Evolutionary conservation across 495 filamentous ascomycete genomes (phyloP).

Genomic region (Pyrenopolyporus hunteri): DNA sequence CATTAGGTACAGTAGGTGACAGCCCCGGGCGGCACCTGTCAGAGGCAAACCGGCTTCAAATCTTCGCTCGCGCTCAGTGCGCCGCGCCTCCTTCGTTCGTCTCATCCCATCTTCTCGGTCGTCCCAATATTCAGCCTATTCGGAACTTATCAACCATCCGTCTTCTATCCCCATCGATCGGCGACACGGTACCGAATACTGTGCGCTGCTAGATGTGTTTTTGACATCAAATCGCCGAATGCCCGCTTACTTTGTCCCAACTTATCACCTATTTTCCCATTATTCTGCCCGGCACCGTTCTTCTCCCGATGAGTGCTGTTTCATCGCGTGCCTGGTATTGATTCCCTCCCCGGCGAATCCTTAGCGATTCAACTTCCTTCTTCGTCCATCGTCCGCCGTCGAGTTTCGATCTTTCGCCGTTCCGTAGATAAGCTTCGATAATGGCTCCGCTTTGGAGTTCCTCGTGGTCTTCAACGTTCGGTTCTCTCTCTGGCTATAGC

Average conservation of each 20-base stretch:
- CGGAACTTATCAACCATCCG: no score
- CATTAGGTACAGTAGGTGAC: no score
- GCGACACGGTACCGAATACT: no score
- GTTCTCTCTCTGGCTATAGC: slow-evolving; percentile 36
- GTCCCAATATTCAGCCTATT: no score
- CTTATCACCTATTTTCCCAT: not conserved
- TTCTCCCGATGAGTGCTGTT: slow-evolving; percentile 24
- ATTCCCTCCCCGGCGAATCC: slow-evolving; percentile 28
- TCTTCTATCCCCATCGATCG: no score
- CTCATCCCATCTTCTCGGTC: no score
- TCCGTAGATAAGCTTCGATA: not conserved
- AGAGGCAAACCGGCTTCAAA: no score
- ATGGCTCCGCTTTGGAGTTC: slow-evolving; percentile 45
- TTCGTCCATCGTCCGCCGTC: not conserved
- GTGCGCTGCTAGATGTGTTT: no score
- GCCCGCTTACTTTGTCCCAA: not conserved
- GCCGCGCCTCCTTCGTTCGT: no score
- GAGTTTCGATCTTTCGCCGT: not conserved
- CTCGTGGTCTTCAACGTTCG: slow-evolving; percentile 40
- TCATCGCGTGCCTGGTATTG: slow-evolving; percentile 23
- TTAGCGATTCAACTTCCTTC: slow-evolving; percentile 25
- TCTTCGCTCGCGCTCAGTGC: no score
- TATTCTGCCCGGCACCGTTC: not conserved
- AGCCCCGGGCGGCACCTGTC: no score
- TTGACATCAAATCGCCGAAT: slow-evolving; percentile 1